Conservation (phyloP, 176 grass and related monocot species). For the Neostapfia colusana region DNA sequence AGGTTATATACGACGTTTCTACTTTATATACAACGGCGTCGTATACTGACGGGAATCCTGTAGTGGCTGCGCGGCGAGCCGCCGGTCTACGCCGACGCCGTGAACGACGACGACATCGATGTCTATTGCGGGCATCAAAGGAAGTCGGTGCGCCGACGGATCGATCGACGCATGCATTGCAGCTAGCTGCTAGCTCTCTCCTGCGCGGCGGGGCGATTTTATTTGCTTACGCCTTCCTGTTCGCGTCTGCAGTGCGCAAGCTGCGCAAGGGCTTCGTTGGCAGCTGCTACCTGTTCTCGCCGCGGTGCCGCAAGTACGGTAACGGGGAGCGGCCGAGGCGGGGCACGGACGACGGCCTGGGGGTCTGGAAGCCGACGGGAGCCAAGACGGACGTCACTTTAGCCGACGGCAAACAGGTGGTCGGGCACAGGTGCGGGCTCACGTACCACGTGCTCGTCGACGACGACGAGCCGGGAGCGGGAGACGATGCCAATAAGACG, state of each 20-base stretch:
- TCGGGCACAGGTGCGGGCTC: background rate
- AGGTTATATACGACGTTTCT: too few species aligned
- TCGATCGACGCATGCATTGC: too few species aligned
- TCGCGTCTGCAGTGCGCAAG: background rate
- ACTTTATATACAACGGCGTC: too few species aligned
- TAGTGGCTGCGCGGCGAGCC: background rate
- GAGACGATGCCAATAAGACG: too few species aligned
- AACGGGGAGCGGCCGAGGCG: slow-evolving; percentile 6
- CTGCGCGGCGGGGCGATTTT: background rate
- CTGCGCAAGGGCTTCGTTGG: background rate
- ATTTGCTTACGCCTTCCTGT: background rate
- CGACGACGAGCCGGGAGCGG: background rate
- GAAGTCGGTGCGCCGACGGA: background rate
- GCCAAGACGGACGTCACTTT: background rate
- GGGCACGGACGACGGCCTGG: background rate
- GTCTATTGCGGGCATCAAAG: slow-evolving; percentile 9
- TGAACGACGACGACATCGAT: background rate
- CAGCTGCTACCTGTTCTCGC: slow-evolving; percentile 31
- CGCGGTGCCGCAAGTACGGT: background rate
- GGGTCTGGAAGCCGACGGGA: background rate
- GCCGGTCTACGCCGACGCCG: background rate
- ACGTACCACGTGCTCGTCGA: background rate
- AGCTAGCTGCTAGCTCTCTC: too few species aligned
- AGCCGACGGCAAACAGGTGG: background rate
- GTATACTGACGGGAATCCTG: too few species aligned